A percentile compares a stretch with the other conserved stretches of the same genome.
phyloP scores from a whole-genome alignment of 1,284 basidiomycete genomes.

The Sanghuangporus baumii region DNA sequence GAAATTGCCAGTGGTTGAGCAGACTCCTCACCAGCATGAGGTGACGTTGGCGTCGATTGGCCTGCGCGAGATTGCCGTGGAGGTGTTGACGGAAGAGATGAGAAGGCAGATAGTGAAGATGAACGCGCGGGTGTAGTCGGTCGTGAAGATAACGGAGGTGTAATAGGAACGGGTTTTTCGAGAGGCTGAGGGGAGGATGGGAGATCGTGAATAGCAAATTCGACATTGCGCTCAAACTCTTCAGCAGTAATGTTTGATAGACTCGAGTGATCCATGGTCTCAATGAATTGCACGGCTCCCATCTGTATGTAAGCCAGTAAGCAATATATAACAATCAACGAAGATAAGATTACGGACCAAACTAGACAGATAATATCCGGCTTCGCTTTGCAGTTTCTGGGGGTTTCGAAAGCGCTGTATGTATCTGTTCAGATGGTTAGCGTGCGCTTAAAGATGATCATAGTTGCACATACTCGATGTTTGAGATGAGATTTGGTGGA shows the following conservation, averaged over 20 bases:
- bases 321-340: neutral
- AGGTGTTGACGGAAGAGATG: neutral
- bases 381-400: constrained; percentile 86
- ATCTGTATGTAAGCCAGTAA: constrained; percentile 39
- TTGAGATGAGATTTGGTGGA: constrained; percentile 89
- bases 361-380: constrained; percentile 96
- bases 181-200: constrained; percentile 42
- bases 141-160: constrained; percentile 17
- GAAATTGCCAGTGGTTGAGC: constrained; percentile 70
- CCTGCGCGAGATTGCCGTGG: constrained; percentile 9
- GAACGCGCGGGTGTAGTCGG: constrained; percentile 24
- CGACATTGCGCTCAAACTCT: constrained; percentile 91
- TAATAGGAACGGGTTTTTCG: constrained; percentile 18
- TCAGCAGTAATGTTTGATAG: constrained; percentile 89
- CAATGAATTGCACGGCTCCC: constrained; percentile 92
- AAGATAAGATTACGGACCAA: constrained; percentile 47
- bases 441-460: neutral
- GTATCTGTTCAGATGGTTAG: constrained; percentile 50
- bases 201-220: constrained; percentile 73
- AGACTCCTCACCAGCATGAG: constrained; percentile 79
- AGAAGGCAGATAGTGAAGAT: constrained; percentile 16
- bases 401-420: constrained; percentile 94
- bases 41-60: constrained; percentile 28
- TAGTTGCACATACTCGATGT: constrained; percentile 71
- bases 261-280: constrained; percentile 94